Evolutionary conservation across 306 rosid genomes (phyloP).

Genomic region (Lagenaria siceraria): DNA sequence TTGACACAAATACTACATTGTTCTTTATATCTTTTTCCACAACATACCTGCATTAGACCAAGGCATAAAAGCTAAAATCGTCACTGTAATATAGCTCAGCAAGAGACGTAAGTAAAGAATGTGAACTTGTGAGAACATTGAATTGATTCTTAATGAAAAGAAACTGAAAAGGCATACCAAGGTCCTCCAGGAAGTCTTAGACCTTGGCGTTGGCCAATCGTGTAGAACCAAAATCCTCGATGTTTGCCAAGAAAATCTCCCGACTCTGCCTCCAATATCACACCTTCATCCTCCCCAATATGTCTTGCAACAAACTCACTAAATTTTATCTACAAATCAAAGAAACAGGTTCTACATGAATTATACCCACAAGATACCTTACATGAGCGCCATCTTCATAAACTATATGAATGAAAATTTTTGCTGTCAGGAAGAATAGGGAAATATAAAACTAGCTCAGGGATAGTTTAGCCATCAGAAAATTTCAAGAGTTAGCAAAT

Average conservation of each 20-base stretch:
- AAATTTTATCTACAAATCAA: conserved; percentile 57
- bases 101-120: not conserved
- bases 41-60: conserved; percentile 58
- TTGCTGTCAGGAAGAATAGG: not conserved
- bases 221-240: conserved; percentile 90
- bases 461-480: not conserved
- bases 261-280: conserved; percentile 86
- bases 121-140: not conserved
- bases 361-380: not conserved
- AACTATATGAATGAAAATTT: not conserved
- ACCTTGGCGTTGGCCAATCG: conserved; percentile 95
- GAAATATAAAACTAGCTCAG: not conserved
- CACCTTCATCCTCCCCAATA: conserved; percentile 83
- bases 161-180: conserved; percentile 39
- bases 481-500: not conserved
- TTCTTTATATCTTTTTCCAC: conserved; percentile 79
- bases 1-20: conserved; percentile 83
- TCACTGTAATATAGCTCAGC: not conserved
- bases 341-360: not conserved
- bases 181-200: conserved; percentile 85
- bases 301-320: conserved; percentile 84
- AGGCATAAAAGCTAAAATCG: not conserved
- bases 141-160: not conserved
- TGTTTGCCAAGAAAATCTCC: conserved; percentile 92
- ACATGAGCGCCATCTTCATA: not conserved